Evolutionary conservation across 371 early-diverging fungal genomes (phyloP).

Genomic region (Lichtheimia corymbifera): DNA sequence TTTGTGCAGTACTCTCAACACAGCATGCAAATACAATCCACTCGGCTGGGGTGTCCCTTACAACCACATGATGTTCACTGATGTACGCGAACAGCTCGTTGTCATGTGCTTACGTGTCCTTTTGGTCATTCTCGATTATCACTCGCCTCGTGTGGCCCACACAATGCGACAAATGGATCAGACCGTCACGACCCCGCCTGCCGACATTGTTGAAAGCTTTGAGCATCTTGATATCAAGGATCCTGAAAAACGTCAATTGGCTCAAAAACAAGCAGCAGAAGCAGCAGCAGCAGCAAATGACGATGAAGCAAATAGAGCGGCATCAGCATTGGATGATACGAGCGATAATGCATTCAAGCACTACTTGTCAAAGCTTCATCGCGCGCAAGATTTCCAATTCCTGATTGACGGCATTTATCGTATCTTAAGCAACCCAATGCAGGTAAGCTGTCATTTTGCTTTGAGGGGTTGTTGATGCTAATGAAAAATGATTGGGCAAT

Average conservation of each 20-base stretch:
- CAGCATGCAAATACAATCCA: constrained; percentile 76
- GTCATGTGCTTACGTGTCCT: constrained; percentile 68
- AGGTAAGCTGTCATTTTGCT: constrained; percentile 30
- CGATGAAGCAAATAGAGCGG: neutral
- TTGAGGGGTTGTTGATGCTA: too few relatives aligned
- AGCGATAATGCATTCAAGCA: constrained; percentile 70
- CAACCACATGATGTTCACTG: constrained; percentile 76
- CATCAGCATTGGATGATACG: constrained; percentile 19
- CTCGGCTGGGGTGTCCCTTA: constrained; percentile 88
- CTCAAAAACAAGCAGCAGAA: constrained; percentile 17
- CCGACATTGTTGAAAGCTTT: constrained; percentile 14
- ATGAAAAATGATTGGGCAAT: too few relatives aligned
- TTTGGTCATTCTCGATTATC: constrained; percentile 72
- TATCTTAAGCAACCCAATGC: constrained; percentile 79
- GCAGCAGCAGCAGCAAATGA: constrained; percentile 16
- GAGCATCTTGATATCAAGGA: constrained; percentile 18
- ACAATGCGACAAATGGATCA: constrained; percentile 22
- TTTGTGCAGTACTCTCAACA: constrained; percentile 83
- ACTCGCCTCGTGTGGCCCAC: constrained; percentile 41
- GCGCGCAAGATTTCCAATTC: constrained; percentile 77
- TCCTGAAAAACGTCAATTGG: constrained; percentile 19
- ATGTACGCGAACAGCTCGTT: constrained; percentile 72
- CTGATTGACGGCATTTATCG: constrained; percentile 73
- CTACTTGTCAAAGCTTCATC: constrained; percentile 77
- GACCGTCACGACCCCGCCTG: constrained; percentile 6